These are phyloP conservation scores for Penicillium sp. DNA, from an alignment of 2,329 filamentous ascomycete species.

Conservation along the genomic window DNA sequence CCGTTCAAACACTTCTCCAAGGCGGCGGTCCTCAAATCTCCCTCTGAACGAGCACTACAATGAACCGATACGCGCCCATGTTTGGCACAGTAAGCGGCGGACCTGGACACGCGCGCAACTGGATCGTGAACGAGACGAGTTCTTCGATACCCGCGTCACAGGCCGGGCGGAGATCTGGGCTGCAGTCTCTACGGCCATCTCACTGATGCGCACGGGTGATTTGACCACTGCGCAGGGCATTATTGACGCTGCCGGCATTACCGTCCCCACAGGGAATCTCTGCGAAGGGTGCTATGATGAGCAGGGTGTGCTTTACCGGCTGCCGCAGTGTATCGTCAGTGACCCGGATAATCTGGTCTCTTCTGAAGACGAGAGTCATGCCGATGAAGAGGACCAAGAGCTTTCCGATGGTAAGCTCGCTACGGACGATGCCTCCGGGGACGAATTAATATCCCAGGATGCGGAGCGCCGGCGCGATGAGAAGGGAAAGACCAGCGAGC, in stretches of 20 bases:
- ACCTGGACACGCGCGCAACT: slow-evolving; percentile 72
- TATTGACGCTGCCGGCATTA: slow-evolving; percentile 75
- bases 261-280: slow-evolving; percentile 71
- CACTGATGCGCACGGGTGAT: slow-evolving; percentile 65
- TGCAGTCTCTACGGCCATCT: slow-evolving; percentile 67
- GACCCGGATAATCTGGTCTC: slow-evolving; percentile 62
- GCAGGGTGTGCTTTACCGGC: slow-evolving; percentile 67
- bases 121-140: slow-evolving; percentile 72
- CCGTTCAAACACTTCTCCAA: slow-evolving; percentile 9
- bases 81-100: slow-evolving; percentile 65
- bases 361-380: slow-evolving; percentile 19
- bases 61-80: slow-evolving; percentile 65
- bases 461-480: slow-evolving; percentile 52
- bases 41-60: slow-evolving; percentile 65
- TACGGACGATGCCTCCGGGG: slow-evolving; percentile 42
- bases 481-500: slow-evolving; percentile 62
- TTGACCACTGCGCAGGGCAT: slow-evolving; percentile 76
- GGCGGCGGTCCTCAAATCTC: slow-evolving; percentile 22
- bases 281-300: slow-evolving; percentile 72
- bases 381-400: slow-evolving; percentile 27
- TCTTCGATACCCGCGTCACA: slow-evolving; percentile 87
- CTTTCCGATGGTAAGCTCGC: slow-evolving; percentile 36
- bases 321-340: slow-evolving; percentile 69
- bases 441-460: slow-evolving; percentile 40
- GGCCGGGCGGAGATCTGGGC: slow-evolving; percentile 79